Conservation (phyloP, 257 asterid species). For the Nicotiana noctiflora region DNA sequence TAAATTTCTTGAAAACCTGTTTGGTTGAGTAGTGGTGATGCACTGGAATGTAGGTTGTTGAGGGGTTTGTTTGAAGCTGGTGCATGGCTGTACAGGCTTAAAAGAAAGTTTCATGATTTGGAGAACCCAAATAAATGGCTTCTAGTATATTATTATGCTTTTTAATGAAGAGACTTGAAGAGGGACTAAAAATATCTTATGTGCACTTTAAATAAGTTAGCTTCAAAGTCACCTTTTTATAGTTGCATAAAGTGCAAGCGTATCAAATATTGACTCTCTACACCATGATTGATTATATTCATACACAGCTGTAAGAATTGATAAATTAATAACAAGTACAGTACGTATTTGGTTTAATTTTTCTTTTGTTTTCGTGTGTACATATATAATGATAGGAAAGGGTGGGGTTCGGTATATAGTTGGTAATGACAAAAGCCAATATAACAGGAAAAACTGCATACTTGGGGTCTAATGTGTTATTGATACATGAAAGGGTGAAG, state of each 20-base stretch:
- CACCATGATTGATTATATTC: background rate
- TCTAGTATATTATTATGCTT: background rate
- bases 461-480: background rate
- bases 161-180: background rate
- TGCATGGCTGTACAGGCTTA: constrained; percentile 38
- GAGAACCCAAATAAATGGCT: background rate
- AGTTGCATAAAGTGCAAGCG: constrained; percentile 17
- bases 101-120: constrained; percentile 36
- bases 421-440: constrained; percentile 11
- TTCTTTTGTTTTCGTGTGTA: background rate
- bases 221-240: constrained; percentile 25
- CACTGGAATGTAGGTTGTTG: background rate
- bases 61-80: constrained; percentile 11
- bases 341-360: background rate
- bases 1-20: constrained; percentile 2
- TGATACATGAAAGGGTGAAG: background rate
- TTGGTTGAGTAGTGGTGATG: constrained; percentile 8
- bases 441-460: constrained; percentile 11
- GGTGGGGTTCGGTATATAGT: background rate
- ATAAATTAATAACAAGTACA: background rate
- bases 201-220: background rate
- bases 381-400: background rate
- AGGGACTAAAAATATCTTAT: background rate
- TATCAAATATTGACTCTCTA: background rate
- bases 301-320: background rate